Evolutionary conservation across 164 flowering plant species (phyloP).

Genomic region (Sedum album): DNA sequence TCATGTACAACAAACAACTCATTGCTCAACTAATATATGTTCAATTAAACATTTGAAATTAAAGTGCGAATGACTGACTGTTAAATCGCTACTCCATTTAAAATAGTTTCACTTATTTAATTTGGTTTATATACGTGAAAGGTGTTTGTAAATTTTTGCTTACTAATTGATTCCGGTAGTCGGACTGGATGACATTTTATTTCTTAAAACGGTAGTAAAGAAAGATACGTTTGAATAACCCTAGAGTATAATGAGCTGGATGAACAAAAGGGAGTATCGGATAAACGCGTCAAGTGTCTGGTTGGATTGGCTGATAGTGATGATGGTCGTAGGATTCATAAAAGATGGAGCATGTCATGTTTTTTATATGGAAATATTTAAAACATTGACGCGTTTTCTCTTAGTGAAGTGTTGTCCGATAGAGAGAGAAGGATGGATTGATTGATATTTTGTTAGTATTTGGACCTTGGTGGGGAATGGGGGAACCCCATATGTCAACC

Average conservation of each 20-base stretch:
- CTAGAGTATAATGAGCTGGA: not conserved
- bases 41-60: no score
- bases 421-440: not conserved
- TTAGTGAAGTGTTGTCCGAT: not conserved
- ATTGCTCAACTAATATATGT: not conserved
- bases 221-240: no score
- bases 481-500: slow-evolving; percentile 3
- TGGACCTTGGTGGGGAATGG: not conserved
- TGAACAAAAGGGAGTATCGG: not conserved
- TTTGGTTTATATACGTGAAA: no score
- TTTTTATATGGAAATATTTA: not conserved
- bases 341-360: not conserved
- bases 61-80: no score
- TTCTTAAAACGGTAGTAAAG: no score
- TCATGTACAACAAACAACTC: not conserved
- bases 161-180: no score
- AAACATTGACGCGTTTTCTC: not conserved
- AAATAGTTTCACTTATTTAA: no score
- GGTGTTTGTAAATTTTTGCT: no score
- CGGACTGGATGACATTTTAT: no score
- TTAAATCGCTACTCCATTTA: no score
- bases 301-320: not conserved
- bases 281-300: slow-evolving; percentile 1
- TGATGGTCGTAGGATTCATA: not conserved
- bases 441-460: not conserved